Evolutionary conservation across 768 basidiomycete genomes (phyloP).

Genomic region (Naematelia aurantialba): DNA sequence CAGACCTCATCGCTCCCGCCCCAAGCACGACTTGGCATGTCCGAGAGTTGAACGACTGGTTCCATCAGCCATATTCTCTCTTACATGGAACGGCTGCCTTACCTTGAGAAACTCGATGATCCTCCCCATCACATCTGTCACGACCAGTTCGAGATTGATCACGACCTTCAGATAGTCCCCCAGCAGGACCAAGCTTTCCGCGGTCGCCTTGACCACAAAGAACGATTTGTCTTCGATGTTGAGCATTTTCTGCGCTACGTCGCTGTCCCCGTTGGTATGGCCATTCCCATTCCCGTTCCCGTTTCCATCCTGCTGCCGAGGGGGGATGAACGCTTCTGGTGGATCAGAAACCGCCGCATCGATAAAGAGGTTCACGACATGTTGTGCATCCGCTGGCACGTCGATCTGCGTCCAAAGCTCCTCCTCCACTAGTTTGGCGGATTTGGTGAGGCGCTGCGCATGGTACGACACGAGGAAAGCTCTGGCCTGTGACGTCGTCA

Average conservation of each 20-base stretch:
- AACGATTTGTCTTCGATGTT: slow-evolving; percentile 74
- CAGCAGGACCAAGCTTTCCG: slow-evolving; percentile 66
- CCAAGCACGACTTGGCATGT: slow-evolving; percentile 98
- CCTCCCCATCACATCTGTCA: slow-evolving; percentile 90
- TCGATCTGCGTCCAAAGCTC: slow-evolving; percentile 88
- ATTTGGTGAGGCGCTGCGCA: slow-evolving; percentile 67
- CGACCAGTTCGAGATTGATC: slow-evolving; percentile 79
- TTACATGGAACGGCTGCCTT: slow-evolving; percentile 1
- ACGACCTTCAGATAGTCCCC: slow-evolving; percentile 83
- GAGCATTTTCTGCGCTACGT: slow-evolving; percentile 51
- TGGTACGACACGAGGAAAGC: slow-evolving; percentile 83
- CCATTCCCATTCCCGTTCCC: slow-evolving; percentile 30
- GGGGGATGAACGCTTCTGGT: slow-evolving; percentile 59
- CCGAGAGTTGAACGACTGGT: slow-evolving; percentile 83
- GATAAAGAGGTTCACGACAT: slow-evolving; percentile 67
- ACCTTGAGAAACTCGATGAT: slow-evolving; percentile 89
- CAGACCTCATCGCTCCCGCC: slow-evolving; percentile 97
- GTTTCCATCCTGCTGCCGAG: slow-evolving; percentile 7
- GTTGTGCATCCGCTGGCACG: slow-evolving; percentile 64
- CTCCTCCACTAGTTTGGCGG: slow-evolving; percentile 88
- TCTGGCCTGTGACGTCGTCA: slow-evolving; percentile 78
- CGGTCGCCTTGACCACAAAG: slow-evolving; percentile 80
- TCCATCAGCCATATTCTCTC: slow-evolving; percentile 6
- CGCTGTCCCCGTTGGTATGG: slow-evolving; percentile 15
- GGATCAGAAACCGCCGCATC: slow-evolving; percentile 80